A percentile compares a stretch with the other conserved stretches of the same genome.
Evolutionary conservation across 345 rosid species (phyloP).

Genomic region (Rubroshorea leprosula): DNA sequence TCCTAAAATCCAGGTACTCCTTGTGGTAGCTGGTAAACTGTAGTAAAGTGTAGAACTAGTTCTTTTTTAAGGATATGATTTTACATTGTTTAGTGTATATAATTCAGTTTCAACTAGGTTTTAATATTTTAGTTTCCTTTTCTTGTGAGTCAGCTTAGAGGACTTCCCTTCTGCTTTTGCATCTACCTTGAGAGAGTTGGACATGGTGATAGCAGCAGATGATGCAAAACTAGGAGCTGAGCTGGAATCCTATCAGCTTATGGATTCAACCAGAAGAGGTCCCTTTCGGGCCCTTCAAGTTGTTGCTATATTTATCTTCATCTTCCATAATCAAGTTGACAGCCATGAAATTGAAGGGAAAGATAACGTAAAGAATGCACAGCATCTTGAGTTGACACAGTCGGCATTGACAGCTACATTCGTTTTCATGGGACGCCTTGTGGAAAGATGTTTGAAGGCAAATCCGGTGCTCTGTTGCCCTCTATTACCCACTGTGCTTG

Average conservation of each 20-base stretch:
- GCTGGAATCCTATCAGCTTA: slow-evolving; percentile 53
- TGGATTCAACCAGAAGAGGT: slow-evolving; percentile 56
- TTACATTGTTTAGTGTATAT: slow-evolving; percentile 1
- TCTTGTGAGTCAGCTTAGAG: slow-evolving; percentile 44
- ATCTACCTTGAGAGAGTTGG: slow-evolving; percentile 55
- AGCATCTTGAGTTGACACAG: slow-evolving; percentile 27
- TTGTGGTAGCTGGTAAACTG: not conserved
- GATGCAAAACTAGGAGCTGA: slow-evolving; percentile 40
- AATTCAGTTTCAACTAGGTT: slow-evolving; percentile 1
- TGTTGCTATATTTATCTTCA: slow-evolving; percentile 58
- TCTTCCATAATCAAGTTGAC: slow-evolving; percentile 35
- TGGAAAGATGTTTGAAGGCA: slow-evolving; percentile 53
- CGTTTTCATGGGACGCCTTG: slow-evolving; percentile 62
- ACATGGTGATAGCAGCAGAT: slow-evolving; percentile 42
- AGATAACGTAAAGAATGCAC: slow-evolving; percentile 17
- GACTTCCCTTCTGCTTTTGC: slow-evolving; percentile 62
- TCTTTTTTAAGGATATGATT: not conserved
- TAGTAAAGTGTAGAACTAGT: not conserved
- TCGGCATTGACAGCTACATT: slow-evolving; percentile 43
- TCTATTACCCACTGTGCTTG: slow-evolving; percentile 65
- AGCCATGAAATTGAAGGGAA: slow-evolving; percentile 21
- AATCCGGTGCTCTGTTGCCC: slow-evolving; percentile 42
- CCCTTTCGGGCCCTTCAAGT: slow-evolving; percentile 69
- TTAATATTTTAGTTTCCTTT: slow-evolving; percentile 17
- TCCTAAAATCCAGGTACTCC: slow-evolving; percentile 58